A percentile compares a stretch with the other conserved stretches of the same genome.
Evolutionary conservation across 352 stramenopile species (phyloP).

Genomic region (Phytopythium ostracodes): DNA sequence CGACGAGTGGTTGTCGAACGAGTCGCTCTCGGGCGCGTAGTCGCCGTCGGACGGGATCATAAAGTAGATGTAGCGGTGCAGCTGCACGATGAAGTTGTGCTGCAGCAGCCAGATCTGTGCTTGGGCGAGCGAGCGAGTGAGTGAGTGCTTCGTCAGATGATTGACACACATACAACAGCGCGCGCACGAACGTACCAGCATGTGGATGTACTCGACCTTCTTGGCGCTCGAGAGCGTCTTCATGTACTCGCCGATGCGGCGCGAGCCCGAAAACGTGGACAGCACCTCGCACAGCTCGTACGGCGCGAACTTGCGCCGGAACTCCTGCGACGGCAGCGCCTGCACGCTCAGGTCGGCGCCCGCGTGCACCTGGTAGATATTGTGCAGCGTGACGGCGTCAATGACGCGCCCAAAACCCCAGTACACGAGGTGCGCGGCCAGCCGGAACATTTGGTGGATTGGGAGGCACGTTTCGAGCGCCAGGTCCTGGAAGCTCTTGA

Average conservation of each 20-base stretch:
- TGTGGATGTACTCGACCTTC: constrained; percentile 86
- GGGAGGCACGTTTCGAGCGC: constrained; percentile 70
- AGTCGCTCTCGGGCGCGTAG: constrained; percentile 34
- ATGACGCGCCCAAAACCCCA: constrained; percentile 80
- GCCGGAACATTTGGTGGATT: constrained; percentile 79
- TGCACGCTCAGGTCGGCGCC: constrained; percentile 45
- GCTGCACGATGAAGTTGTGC: constrained; percentile 75
- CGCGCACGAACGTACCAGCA: constrained; percentile 62
- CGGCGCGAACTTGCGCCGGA: constrained; percentile 63
- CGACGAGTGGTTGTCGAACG: constrained; percentile 25
- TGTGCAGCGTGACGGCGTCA: constrained; percentile 83
- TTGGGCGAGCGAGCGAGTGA: too few species aligned
- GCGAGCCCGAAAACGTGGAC: constrained; percentile 63
- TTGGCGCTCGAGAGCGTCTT: constrained; percentile 58
- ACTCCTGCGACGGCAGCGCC: constrained; percentile 58
- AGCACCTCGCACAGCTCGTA: constrained; percentile 74
- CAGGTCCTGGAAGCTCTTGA: constrained; percentile 86
- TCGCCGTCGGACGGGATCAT: constrained; percentile 75
- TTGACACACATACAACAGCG: too few species aligned
- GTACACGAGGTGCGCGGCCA: constrained; percentile 80
- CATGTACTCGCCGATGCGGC: constrained; percentile 75
- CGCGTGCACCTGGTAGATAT: constrained; percentile 79
- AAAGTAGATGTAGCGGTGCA: constrained; percentile 87
- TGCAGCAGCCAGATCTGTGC: constrained; percentile 86
- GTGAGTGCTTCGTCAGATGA: background rate